Evolutionary conservation across 257 asterid species (phyloP), one percentile per base, ranked within the genome.

Genomic region (Solanum dulcamara): DNA sequence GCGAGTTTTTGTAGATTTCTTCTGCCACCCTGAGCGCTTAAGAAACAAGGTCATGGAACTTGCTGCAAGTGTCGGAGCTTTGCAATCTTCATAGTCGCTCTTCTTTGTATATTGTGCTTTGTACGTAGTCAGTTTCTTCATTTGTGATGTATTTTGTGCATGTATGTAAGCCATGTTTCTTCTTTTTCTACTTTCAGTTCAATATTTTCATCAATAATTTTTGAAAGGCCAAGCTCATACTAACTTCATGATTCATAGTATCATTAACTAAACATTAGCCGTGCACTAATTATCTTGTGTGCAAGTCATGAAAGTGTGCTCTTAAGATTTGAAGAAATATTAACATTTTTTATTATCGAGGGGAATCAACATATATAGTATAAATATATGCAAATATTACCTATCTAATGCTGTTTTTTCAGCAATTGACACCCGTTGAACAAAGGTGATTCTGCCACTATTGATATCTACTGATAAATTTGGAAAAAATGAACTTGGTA

Each of bases 21-120:
- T 96, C 94, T 95, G 99, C 93, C 90, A 96, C 86, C 98, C 98
- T 1, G 99, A 96, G 13, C 97, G 97, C 0, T 72, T 96, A 90
- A 91, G 93, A 91, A 96, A 89, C 89, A 98, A 93, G 88, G 98
- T 95, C 42, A 94, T 95, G 92, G 99, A 95, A 88, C 87, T 96
- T 87, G 94, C 98, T 6, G 94, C 97, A n/a, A 94, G 98, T 26
- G 96, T 94, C 22, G 89, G 98, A 90, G 97, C 98, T 4, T 85
- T 95, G 88, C 98, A 93, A 91, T 93, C 91, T 64, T 92, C 98
- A 9, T 94, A 92, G 68, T 6, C 13, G 85, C 20, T 81, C 26
- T 22, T 72, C 48, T 13, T 51, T 80, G 26, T 22, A 10, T 35
- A 6, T 79, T 85, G 79, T 75, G 46, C 72, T 59, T 48, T 53